These are phyloP conservation scores for Dactylis glomerata DNA, from an alignment of 176 grass and related monocot species.

Conservation along the genomic window DNA sequence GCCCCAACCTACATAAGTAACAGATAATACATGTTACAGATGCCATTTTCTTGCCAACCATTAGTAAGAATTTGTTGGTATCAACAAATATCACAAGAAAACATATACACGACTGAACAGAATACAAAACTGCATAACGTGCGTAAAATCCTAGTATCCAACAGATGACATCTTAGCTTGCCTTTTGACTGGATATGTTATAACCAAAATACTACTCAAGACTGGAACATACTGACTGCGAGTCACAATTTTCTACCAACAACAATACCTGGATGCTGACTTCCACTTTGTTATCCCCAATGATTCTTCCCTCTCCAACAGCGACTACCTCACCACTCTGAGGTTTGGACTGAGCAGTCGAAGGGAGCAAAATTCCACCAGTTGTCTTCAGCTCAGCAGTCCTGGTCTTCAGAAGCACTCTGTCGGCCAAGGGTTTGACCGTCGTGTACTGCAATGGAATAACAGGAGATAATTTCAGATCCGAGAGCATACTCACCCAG, in stretches of 20 bases:
- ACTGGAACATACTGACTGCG: background rate
- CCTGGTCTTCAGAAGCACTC: constrained; percentile 86
- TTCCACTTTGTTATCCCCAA: constrained; percentile 63
- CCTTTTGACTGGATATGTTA: background rate
- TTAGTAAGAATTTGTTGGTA: background rate
- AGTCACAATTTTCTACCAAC: background rate
- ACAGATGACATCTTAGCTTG: background rate
- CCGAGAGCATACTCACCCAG: background rate
- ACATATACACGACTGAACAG: background rate
- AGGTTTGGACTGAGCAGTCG: constrained; percentile 59
- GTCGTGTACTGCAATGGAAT: constrained; percentile 58
- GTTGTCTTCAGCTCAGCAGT: constrained; percentile 64
- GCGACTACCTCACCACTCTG: constrained; percentile 76
- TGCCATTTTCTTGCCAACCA: background rate
- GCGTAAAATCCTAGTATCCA: background rate
- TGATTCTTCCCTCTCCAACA: constrained; percentile 59
- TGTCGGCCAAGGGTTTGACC: constrained; percentile 69
- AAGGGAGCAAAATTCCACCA: constrained; percentile 76
- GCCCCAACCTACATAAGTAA: constrained; percentile 46
- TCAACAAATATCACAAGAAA: background rate
- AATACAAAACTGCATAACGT: background rate
- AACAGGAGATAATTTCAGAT: background rate
- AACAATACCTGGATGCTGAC: constrained; percentile 54
- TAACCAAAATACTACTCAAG: background rate
- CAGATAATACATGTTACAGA: background rate